Conservation (phyloP, 345 rosid species). For the Syzygium grande region DNA sequence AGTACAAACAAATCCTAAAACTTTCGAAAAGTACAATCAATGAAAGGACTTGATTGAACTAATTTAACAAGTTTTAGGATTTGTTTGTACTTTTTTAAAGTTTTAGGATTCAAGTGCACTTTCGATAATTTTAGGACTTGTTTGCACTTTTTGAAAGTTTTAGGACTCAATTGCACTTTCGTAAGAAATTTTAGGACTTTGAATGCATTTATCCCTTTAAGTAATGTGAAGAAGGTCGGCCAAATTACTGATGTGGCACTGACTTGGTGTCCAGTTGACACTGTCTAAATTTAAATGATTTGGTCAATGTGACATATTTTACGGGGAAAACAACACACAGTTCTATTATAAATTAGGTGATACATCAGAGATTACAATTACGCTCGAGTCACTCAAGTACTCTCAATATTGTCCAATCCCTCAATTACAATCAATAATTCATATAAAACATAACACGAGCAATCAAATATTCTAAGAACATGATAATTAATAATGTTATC, state of each 20-base stretch:
- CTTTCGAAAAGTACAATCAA: too few species aligned
- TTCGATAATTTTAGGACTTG: too few species aligned
- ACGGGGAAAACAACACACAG: neutral
- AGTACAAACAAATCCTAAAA: too few species aligned
- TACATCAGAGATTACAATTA: neutral
- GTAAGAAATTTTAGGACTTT: too few species aligned
- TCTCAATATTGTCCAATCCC: neutral
- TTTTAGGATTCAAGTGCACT: too few species aligned
- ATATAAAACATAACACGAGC: fast-evolving
- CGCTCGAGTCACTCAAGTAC: neutral
- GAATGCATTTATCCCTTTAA: too few species aligned
- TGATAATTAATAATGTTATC: neutral
- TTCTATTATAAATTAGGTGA: neutral
- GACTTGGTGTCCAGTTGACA: neutral
- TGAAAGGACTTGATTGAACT: too few species aligned
- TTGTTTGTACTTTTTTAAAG: too few species aligned
- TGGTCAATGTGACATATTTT: neutral
- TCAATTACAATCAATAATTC: neutral
- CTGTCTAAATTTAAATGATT: neutral
- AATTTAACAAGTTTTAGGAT: too few species aligned
- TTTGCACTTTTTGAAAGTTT: too few species aligned
- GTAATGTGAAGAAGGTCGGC: neutral
- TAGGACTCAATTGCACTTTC: too few species aligned
- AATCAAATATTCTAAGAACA: neutral
- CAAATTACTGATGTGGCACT: neutral